Evolutionary conservation across 2,329 filamentous ascomycete species (phyloP).

Genomic region (Epichloe baconii): DNA sequence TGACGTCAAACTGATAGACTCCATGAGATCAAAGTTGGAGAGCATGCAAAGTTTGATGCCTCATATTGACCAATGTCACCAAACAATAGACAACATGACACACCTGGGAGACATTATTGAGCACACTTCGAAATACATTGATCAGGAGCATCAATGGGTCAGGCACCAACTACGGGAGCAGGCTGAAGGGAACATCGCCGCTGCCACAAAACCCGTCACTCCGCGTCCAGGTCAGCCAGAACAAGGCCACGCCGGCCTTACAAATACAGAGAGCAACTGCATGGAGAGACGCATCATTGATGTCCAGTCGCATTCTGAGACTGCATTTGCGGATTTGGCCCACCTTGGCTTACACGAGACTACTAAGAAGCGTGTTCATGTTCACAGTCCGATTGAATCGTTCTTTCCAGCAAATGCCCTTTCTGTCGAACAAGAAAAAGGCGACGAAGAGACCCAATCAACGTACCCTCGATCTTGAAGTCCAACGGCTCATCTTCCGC

Average conservation of each 20-base stretch:
- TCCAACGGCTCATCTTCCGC: background rate
- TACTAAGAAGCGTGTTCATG: conserved; percentile 3
- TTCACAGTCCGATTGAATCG: conserved; percentile 6
- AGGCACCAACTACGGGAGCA: conserved; percentile 10
- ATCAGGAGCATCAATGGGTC: conserved; percentile 18
- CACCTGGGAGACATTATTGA: conserved; percentile 16
- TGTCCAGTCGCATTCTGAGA: background rate
- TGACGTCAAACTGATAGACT: conserved; percentile 16
- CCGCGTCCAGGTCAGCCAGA: background rate
- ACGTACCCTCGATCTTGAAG: conserved; percentile 24
- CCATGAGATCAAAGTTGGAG: conserved; percentile 13
- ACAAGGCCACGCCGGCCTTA: background rate
- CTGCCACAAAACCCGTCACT: background rate
- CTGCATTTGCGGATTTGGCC: background rate
- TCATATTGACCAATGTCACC: conserved; percentile 13
- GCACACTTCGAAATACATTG: conserved; percentile 17
- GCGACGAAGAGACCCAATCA: conserved; percentile 17
- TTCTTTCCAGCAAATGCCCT: conserved; percentile 14
- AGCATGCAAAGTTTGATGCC: conserved; percentile 13
- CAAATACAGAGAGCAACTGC: background rate
- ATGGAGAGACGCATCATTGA: background rate
- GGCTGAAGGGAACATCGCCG: background rate
- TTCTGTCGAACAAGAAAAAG: conserved; percentile 23
- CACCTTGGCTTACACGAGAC: background rate
- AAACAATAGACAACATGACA: conserved; percentile 14